phyloP scores from a whole-genome alignment of 2,329 filamentous ascomycete species.

The Juglanconis sp. region DNA sequence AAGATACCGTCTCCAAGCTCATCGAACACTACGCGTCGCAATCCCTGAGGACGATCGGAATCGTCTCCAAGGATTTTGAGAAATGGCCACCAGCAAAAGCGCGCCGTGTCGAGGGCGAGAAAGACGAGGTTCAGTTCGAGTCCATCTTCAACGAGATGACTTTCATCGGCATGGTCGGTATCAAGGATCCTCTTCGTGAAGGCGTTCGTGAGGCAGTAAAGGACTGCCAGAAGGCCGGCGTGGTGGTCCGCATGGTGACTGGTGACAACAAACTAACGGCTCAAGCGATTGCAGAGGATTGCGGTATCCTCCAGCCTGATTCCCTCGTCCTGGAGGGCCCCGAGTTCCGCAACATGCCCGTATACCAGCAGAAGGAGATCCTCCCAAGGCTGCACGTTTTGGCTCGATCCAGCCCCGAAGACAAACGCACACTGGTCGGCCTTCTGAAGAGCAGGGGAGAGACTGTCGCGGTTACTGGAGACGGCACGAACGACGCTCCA shows the following conservation, averaged over 20 bases:
- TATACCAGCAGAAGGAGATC: slow-evolving; percentile 61
- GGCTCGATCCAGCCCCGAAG: slow-evolving; percentile 71
- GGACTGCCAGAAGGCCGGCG: slow-evolving; percentile 71
- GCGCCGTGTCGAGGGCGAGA: slow-evolving; percentile 51
- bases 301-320: slow-evolving; percentile 67
- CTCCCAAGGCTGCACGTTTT: slow-evolving; percentile 69
- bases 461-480: slow-evolving; percentile 77
- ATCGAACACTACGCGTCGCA: slow-evolving; percentile 76
- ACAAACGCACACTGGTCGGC: slow-evolving; percentile 71
- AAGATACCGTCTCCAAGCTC: slow-evolving; percentile 56
- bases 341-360: slow-evolving; percentile 69
- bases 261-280: slow-evolving; percentile 80
- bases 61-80: slow-evolving; percentile 80
- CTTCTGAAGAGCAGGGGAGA: slow-evolving; percentile 70
- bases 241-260: slow-evolving; percentile 81
- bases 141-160: slow-evolving; percentile 65
- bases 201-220: slow-evolving; percentile 72
- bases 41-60: slow-evolving; percentile 79
- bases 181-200: slow-evolving; percentile 74
- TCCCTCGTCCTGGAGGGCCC: slow-evolving; percentile 76
- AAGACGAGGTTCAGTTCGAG: slow-evolving; percentile 62
- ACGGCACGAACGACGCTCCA: slow-evolving; percentile 65
- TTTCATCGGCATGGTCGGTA: slow-evolving; percentile 70
- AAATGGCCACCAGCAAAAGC: slow-evolving; percentile 74
- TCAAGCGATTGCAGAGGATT: slow-evolving; percentile 74